These are phyloP conservation scores for Boletales sp. DNA, from an alignment of 768 basidiomycete genomes.

Conservation along the genomic window DNA sequence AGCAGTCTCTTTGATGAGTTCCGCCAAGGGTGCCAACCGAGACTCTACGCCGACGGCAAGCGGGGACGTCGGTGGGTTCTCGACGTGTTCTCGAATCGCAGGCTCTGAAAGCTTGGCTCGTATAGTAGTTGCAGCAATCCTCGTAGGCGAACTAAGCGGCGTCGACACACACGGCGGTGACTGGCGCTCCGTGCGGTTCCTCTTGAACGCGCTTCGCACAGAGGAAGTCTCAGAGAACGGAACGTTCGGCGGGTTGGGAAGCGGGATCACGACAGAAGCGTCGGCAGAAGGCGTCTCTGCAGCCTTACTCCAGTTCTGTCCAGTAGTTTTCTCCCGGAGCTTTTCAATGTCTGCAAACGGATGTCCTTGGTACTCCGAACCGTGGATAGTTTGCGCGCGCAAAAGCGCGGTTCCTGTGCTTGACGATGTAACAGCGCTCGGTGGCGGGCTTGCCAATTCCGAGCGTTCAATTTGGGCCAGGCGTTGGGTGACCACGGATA, in stretches of 20 bases:
- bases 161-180: background rate
- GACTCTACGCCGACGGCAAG: constrained; percentile 10
- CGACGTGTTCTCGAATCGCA: constrained; percentile 16
- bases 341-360: constrained; percentile 25
- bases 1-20: constrained; percentile 34
- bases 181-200: background rate
- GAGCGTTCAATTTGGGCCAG: constrained; percentile 54
- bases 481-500: constrained; percentile 65
- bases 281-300: constrained; percentile 19
- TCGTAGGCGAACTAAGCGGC: constrained; percentile 12
- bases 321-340: constrained; percentile 11
- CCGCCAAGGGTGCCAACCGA: constrained; percentile 25
- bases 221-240: constrained; percentile 11
- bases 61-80: constrained; percentile 11
- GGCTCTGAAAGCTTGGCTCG: constrained; percentile 19
- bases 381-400: constrained; percentile 18
- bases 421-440: constrained; percentile 19
- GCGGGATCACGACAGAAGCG: constrained; percentile 22
- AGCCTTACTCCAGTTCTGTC: background rate
- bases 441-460: constrained; percentile 14
- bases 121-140: constrained; percentile 2
- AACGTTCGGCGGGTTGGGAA: constrained; percentile 13
- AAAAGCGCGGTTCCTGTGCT: constrained; percentile 22
- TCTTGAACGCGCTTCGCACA: constrained; percentile 23
- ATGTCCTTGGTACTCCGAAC: constrained; percentile 6